Percentiles rank a stretch among this genome's conserved stretches.
Conservation (phyloP, 1,284 basidiomycete genomes). For the Puccinia triticina region DNA sequence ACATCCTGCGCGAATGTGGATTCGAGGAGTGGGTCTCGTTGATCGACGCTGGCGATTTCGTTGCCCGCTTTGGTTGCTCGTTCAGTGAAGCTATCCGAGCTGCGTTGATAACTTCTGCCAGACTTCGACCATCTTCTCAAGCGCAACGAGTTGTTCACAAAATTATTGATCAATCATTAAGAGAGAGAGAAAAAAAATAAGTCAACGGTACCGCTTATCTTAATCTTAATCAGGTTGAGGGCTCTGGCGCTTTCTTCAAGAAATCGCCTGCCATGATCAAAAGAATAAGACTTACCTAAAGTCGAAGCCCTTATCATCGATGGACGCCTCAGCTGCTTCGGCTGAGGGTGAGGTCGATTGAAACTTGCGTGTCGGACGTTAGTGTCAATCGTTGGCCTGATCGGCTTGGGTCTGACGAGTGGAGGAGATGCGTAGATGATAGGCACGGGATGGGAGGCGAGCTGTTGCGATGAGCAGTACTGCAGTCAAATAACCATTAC, state of each 20-base stretch:
- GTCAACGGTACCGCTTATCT: not conserved
- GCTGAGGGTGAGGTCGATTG: not conserved
- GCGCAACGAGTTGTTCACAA: not conserved
- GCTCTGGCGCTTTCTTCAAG: not conserved
- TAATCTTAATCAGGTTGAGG: not conserved
- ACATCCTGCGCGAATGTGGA: slow-evolving; percentile 6
- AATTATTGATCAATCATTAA: too few species aligned
- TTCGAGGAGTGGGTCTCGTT: not conserved
- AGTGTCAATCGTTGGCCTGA: slow-evolving; percentile 10
- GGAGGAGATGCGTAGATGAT: slow-evolving; percentile 8
- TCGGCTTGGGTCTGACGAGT: slow-evolving; percentile 15
- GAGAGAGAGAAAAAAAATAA: not conserved
- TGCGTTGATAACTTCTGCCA: slow-evolving; percentile 19
- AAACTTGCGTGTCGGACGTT: not conserved
- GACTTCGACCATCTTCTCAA: slow-evolving; percentile 22
- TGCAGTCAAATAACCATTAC: not conserved
- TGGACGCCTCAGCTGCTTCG: not conserved
- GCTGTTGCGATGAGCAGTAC: not conserved
- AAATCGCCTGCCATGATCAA: not conserved
- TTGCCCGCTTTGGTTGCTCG: not conserved
- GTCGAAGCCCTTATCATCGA: not conserved
- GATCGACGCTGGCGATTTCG: slow-evolving; percentile 4
- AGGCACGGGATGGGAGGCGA: not conserved
- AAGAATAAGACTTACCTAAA: not conserved
- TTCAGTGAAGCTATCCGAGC: not conserved